Evolutionary conservation across 257 asterid genomes (phyloP).

Genomic region (Prunella vulgaris): DNA sequence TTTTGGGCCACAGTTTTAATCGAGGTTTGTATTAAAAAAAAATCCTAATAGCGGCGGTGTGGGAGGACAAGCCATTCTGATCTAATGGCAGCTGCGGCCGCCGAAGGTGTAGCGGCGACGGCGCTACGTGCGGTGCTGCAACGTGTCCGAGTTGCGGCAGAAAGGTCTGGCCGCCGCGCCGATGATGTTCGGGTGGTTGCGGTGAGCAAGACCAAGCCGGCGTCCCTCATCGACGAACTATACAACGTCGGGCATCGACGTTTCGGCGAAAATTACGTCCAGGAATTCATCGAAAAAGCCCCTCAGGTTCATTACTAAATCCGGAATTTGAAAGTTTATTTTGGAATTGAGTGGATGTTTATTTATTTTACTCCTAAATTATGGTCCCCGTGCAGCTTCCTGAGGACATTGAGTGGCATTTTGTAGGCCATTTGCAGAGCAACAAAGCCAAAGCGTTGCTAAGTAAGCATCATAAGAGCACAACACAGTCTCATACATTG

Average conservation of each 20-base stretch:
- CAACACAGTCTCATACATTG: not conserved
- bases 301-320: conserved; percentile 52
- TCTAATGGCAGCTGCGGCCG: conserved; percentile 70
- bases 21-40: not conserved
- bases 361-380: not conserved
- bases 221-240: conserved; percentile 54
- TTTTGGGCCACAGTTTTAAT: not conserved
- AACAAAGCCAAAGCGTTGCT: conserved; percentile 73
- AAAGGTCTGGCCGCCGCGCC: conserved; percentile 68
- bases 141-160: conserved; percentile 66
- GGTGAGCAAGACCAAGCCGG: conserved; percentile 79
- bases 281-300: conserved; percentile 76
- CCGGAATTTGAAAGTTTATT: not conserved
- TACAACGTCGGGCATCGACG: conserved; percentile 75
- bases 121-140: conserved; percentile 63
- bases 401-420: conserved; percentile 79
- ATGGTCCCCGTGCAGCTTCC: conserved; percentile 53
- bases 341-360: not conserved
- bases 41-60: not conserved
- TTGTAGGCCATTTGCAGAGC: conserved; percentile 83
- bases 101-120: conserved; percentile 54
- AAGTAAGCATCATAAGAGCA: conserved; percentile 47
- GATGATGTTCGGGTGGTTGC: conserved; percentile 78
- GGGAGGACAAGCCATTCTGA: not conserved
- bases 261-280: conserved; percentile 83